Evolutionary conservation across 2,329 filamentous ascomycete genomes (phyloP), one percentile per base, ranked within the genome.

Genomic region (Neurospora sp.): DNA sequence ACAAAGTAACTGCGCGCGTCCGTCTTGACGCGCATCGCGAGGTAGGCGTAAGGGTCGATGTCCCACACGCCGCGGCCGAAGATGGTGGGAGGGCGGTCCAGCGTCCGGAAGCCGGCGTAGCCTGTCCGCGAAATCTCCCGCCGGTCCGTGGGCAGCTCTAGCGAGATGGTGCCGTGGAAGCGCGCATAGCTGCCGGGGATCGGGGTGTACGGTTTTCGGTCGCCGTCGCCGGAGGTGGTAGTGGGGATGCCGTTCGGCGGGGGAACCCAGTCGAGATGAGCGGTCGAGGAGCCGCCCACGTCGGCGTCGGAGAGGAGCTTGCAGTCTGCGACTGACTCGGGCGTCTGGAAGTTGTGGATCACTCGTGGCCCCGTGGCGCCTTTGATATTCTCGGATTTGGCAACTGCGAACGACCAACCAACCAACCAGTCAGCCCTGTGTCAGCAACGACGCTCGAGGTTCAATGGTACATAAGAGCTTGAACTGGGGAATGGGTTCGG

Each of bases 1-100:
- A 99, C 88, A 70, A 97, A 92, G 82, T 98, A 99, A 76, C 92
- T 91, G 71, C 96, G 86, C 17, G 93, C 94, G 78, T 98, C 96
- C 3, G 92, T 95, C 79, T 93, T 96, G 75, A 99, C 86, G 15
- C 94, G 90, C 77, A 99, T 81, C 0, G 93, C 95, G 10, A 99
- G 89, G 80, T 93, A 97, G 12, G 86, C 83, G 81, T 97, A 98
- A 2, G 92, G 89, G 76, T 97, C 94, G 68, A 97, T 90, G 78
- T 98, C 91, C 92, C 93, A 97, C 28, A 93, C 82, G 40, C 91
- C 84, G 69, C 89, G 90, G 52, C 96, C 96, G 77, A 98, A 97
- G n/a, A 97, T 80, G 23, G 92, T 96, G 8, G 88, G 82, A 4
- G 86, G 86, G 66, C 89, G 87, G 77, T 97, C 93, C 67, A 87